These are phyloP conservation scores for Castanopsis chinensis DNA, from an alignment of 306 rosid species.

Conservation along the genomic window DNA sequence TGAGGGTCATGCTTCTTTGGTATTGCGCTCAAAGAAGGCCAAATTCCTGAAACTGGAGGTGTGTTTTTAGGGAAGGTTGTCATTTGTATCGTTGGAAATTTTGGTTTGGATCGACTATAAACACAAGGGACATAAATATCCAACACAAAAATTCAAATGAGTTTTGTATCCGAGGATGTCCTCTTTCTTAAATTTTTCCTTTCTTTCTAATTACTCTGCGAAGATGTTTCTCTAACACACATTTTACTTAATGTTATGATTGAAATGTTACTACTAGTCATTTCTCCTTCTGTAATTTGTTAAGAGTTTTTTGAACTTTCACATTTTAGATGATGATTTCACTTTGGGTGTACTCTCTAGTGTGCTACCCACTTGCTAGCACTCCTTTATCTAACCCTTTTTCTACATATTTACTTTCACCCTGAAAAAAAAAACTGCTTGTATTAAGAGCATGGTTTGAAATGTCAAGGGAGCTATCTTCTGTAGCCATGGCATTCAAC, in stretches of 20 bases:
- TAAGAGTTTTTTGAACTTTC: neutral
- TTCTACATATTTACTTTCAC: neutral
- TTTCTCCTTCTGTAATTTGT: neutral
- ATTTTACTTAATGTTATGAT: neutral
- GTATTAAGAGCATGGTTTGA: neutral
- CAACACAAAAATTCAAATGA: neutral
- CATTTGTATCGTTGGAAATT: neutral
- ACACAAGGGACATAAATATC: neutral
- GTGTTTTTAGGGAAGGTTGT: neutral
- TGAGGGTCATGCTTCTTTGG: too few relatives aligned
- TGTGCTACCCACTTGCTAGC: neutral
- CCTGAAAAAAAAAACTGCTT: neutral
- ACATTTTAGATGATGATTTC: neutral
- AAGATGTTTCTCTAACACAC: neutral
- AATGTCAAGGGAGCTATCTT: neutral
- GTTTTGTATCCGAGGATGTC: neutral
- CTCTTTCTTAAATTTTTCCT: neutral
- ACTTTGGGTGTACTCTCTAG: neutral
- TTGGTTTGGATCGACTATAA: neutral
- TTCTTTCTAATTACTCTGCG: neutral
- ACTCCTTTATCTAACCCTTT: neutral
- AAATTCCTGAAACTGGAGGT: neutral
- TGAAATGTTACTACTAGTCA: neutral
- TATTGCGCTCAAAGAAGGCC: too few relatives aligned
- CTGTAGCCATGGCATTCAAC: neutral